These are phyloP conservation scores for Pigoraptor vietnamica DNA, from an alignment of 78 protist species.

Conservation along the genomic window DNA sequence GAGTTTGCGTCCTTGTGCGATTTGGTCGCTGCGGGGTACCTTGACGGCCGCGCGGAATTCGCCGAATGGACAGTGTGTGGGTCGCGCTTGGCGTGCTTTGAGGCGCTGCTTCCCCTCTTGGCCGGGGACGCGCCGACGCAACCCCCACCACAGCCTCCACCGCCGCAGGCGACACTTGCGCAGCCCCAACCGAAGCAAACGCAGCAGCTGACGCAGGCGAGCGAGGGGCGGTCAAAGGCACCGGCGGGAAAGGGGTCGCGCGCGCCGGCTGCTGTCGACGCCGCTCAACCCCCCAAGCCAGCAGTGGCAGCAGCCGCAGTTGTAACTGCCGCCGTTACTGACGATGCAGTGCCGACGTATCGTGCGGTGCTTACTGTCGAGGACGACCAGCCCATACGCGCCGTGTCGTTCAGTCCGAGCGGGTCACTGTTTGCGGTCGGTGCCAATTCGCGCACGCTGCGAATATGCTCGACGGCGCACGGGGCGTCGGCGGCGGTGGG, in stretches of 20 bases:
- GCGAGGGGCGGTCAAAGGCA: no score
- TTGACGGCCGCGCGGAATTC: background rate
- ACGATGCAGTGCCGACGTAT: no score
- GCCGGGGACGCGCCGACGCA: no score
- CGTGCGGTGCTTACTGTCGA: background rate
- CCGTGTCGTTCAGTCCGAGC: background rate
- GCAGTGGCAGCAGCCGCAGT: no score
- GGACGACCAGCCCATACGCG: background rate
- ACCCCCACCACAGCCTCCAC: no score
- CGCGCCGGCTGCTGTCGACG: no score
- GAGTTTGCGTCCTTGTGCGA: background rate
- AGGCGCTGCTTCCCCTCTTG: background rate
- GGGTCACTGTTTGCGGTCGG: background rate
- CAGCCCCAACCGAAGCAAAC: no score
- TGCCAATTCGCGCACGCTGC: background rate
- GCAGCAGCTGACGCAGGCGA: no score
- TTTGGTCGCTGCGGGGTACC: background rate
- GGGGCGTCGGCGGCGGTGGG: background rate
- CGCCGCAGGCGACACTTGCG: no score
- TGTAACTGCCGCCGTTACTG: no score
- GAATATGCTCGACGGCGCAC: background rate
- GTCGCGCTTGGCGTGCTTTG: background rate
- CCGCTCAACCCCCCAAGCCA: no score
- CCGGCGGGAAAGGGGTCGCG: no score
- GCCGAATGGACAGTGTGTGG: background rate